Evolutionary conservation across 2,329 filamentous ascomycete genomes (phyloP).

Genomic region (Ilyonectria sp.): DNA sequence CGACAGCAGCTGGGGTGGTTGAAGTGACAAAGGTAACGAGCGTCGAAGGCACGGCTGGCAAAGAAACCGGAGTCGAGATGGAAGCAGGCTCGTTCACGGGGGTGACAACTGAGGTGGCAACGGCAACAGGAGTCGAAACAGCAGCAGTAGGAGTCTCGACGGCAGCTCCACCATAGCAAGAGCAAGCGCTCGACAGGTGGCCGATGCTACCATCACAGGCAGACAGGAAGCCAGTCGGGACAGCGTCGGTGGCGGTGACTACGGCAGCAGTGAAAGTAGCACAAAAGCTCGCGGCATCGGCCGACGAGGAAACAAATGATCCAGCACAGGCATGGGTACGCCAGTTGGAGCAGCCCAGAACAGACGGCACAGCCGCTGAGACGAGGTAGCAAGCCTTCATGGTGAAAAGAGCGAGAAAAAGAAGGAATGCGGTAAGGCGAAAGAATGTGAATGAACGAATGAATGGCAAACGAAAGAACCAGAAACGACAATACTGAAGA

Average conservation of each 20-base stretch:
- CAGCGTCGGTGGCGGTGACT: conserved; percentile 9
- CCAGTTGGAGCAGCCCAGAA: conserved; percentile 15
- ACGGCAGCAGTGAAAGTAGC: conserved; percentile 12
- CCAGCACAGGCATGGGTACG: conserved; percentile 16
- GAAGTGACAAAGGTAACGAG: not conserved
- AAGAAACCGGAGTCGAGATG: not conserved
- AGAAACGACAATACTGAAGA: conserved; percentile 1
- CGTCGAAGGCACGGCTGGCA: not conserved
- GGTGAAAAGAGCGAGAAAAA: conserved; percentile 8
- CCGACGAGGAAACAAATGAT: conserved; percentile 3
- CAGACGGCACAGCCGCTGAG: conserved; percentile 28
- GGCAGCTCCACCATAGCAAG: conserved; percentile 11
- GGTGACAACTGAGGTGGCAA: not conserved
- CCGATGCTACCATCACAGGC: conserved; percentile 9
- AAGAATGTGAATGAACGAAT: conserved; percentile 5
- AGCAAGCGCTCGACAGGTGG: conserved; percentile 13
- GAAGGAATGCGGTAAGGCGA: not conserved
- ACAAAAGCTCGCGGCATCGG: conserved; percentile 12
- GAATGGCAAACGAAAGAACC: not conserved
- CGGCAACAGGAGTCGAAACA: conserved; percentile 7
- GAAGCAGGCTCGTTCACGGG: not conserved
- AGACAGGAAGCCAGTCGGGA: not conserved
- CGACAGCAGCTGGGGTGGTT: not conserved
- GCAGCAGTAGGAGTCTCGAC: conserved; percentile 11
- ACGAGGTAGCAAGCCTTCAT: conserved; percentile 23